Percentiles rank a stretch among this genome's conserved stretches.
These are phyloP conservation scores for Helichrysum umbraculigerum DNA, from an alignment of 129 eudicot species.

Conservation along the genomic window DNA sequence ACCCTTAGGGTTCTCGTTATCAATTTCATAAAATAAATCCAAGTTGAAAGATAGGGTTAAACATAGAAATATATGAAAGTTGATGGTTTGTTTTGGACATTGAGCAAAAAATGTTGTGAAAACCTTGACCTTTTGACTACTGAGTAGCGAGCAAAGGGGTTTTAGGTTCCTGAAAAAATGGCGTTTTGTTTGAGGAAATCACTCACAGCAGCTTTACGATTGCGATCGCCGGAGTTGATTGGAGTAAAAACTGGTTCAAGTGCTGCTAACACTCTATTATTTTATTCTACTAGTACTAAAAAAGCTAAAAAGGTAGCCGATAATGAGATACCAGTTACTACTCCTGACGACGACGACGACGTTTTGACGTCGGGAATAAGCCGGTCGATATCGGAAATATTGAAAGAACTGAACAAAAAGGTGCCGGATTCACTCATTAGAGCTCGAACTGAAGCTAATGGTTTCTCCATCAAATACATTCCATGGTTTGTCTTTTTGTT, in stretches of 20 bases:
- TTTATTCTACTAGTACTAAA: slow-evolving; percentile 32
- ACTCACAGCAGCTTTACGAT: slow-evolving; percentile 23
- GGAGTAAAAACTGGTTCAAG: neutral
- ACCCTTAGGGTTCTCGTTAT: too few species aligned
- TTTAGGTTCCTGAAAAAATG: slow-evolving; percentile 32
- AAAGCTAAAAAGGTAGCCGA: slow-evolving; percentile 19
- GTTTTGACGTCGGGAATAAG: slow-evolving; percentile 66
- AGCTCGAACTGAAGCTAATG: slow-evolving; percentile 53
- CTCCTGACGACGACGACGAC: slow-evolving; percentile 32
- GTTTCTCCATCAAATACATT: slow-evolving; percentile 58
- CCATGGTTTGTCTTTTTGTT: slow-evolving; percentile 61
- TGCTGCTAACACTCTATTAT: slow-evolving; percentile 3
- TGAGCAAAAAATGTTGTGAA: neutral
- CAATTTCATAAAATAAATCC: too few species aligned
- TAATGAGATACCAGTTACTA: slow-evolving; percentile 18
- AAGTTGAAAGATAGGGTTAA: neutral
- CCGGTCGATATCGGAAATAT: slow-evolving; percentile 72
- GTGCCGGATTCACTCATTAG: slow-evolving; percentile 76
- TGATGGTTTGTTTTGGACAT: neutral
- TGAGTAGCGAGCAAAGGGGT: slow-evolving; percentile 21
- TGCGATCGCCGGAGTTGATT: slow-evolving; percentile 6
- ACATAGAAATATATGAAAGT: neutral
- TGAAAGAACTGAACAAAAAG: slow-evolving; percentile 82
- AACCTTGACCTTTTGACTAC: too few species aligned
- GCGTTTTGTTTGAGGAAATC: slow-evolving; percentile 35